Base-by-base conservation (phyloP, 179 eudicot species). In the Gypsophila paniculata region DNA sequence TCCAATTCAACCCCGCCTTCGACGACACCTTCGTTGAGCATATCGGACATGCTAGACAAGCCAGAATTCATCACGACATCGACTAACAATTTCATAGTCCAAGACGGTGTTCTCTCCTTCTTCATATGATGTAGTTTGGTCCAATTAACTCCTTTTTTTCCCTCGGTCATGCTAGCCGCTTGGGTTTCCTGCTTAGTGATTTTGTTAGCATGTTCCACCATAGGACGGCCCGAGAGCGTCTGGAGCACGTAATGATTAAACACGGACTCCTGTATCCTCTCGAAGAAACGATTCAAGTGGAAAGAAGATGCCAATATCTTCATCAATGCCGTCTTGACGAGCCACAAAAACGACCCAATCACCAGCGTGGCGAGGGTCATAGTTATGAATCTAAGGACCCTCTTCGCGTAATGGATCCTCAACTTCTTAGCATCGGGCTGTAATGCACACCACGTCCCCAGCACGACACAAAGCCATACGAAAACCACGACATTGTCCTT, bases 191-290 rank as follows among this genome's bases (percentile, higher is more conserved):
- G 10, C 46, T 6, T 42, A 42, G 10, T 42, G 11, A 42, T 6
- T 42, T 42, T 42, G 10, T 9, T 6, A 42, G 46, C 46, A 6
- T 6, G 0, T 57, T 80, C 84, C 48, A 80, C 60, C 34, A 76
- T 44, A 1, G 86, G 86, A 13, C 78, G 65, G 39, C 86, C 86
- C 0, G 86, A 75, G 0, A 83, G 69, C 18, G 80, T 70, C 61
- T 83, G 82, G 7, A 83, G 79, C 58, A 80, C 84, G 52, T 72
- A 78, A 4, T 83, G 84, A 44, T 83, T 75, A 65, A 80, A 83
- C 14, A 80, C 58, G 0, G 86, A 38, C 78, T 80, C 84, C n/a
- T 83, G 86, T 63, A 83, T 83, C 75, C 86, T 70, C 26, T 83
- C 86, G 18, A 81, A 83, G 72, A 83, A 80, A 60, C 82, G 61